Percentiles rank a stretch among this genome's conserved stretches.
These are phyloP conservation scores for Beauveria bassiana DNA, from an alignment of 2,329 filamentous ascomycete species.

Conservation along the genomic window DNA sequence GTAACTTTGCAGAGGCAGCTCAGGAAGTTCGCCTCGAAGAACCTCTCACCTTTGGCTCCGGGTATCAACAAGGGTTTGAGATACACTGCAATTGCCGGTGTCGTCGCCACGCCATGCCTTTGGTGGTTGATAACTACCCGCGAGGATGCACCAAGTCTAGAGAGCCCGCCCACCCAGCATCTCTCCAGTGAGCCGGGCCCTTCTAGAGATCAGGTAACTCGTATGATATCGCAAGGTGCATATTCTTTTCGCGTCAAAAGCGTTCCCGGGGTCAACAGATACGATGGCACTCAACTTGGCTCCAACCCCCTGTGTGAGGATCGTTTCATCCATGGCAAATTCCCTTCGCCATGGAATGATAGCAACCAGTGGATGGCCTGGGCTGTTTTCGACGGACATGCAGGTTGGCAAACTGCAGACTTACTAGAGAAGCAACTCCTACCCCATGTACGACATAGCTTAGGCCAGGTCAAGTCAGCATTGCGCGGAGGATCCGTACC, in stretches of 20 bases:
- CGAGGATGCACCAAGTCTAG: background rate
- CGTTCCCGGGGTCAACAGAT: background rate
- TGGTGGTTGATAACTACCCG: background rate
- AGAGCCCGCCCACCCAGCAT: background rate
- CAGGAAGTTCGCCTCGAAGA: background rate
- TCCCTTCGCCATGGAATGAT: background rate
- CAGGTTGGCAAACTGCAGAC: constrained; percentile 27
- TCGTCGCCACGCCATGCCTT: background rate
- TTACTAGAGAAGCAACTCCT: constrained; percentile 24
- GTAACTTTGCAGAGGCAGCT: background rate
- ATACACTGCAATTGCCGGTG: background rate
- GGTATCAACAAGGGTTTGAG: background rate
- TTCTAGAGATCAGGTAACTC: background rate
- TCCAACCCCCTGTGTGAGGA: background rate
- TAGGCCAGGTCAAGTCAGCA: background rate
- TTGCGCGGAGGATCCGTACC: background rate
- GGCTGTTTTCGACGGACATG: constrained; percentile 30
- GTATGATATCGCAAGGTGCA: background rate
- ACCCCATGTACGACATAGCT: constrained; percentile 20
- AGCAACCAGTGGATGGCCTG: constrained; percentile 24
- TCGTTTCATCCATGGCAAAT: background rate
- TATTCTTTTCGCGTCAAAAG: background rate
- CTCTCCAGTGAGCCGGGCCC: background rate
- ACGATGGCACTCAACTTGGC: background rate
- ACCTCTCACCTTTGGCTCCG: background rate